Evolutionary conservation across 2,329 filamentous ascomycete genomes (phyloP), one percentile per base, ranked within the genome.

Genomic region (Elsinoe arachidis): DNA sequence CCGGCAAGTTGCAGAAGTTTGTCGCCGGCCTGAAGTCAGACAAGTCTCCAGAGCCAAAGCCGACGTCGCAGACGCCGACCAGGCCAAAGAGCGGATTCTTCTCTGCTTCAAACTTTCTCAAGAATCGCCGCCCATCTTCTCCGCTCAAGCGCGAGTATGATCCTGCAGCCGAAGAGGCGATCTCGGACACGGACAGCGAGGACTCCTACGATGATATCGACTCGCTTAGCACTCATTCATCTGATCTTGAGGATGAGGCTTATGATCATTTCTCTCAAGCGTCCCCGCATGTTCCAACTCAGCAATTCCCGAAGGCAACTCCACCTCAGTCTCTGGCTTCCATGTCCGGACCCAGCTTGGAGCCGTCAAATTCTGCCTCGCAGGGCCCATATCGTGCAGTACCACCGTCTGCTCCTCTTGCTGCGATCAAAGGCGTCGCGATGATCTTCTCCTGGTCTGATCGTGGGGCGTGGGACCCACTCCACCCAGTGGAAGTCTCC

Each of bases 71-170:
- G 33, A 44, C 49, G 11, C 34, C 55, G 2, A 49, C 58, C 1
- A 58, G 55, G n/a, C 14, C 58, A 5, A 59, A 62, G 54, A 58
- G 49, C 14, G 58, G 58, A 21, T 30, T 56, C 10, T 61, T 61
- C 44, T 58, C 57, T 7, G 53, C 69, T 12, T 68, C 69, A 6
- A 66, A 65, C 2, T 72, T 71, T 60, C 47, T 71, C 41, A 68
- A 66, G 61, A 70, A 86, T 67, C 83, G 91, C 44, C 83, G 90
- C 15, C 87, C 84, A 1, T 97, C 93, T 0, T 99, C 93, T 1
- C 93, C 93, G 0, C 77, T 99, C 52, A 99, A 99, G 74, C 92
- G 97, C 68, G 92, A 99, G 73, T 99, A 96, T 66, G 86, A 91
- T 61, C 92, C 92, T 12, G 97, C 93, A 14, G 84, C 82, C 5